A percentile compares a stretch with the other conserved stretches of the same genome.
These are phyloP conservation scores for Ananas comosus DNA, from an alignment of 176 grass and related monocot species.

Conservation along the genomic window DNA sequence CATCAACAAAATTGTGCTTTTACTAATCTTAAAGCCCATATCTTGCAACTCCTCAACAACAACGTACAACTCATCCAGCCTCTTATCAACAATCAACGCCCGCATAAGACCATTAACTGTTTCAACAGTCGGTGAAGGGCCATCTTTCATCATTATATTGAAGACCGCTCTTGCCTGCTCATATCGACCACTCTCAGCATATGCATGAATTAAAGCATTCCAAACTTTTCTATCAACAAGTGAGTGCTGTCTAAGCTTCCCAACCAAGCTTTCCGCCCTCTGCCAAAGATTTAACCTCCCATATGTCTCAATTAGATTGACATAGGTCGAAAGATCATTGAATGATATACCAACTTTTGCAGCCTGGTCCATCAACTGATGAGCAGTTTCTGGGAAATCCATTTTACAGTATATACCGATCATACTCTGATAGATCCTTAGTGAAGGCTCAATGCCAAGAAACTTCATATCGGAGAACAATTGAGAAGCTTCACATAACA, in stretches of 20 bases:
- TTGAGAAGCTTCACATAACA: slow-evolving; percentile 63
- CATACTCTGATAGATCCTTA: slow-evolving; percentile 50
- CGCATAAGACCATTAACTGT: slow-evolving; percentile 83
- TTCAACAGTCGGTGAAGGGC: slow-evolving; percentile 63
- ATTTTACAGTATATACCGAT: slow-evolving; percentile 67
- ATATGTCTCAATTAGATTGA: slow-evolving; percentile 68
- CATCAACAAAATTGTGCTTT: slow-evolving; percentile 80
- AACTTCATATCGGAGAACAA: slow-evolving; percentile 81
- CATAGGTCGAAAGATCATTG: slow-evolving; percentile 37
- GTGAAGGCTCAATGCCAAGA: slow-evolving; percentile 48
- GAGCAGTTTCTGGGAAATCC: slow-evolving; percentile 81
- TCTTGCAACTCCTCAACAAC: slow-evolving; percentile 84
- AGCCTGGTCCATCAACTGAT: slow-evolving; percentile 53
- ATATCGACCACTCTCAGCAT: slow-evolving; percentile 78
- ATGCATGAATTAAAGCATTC: slow-evolving; percentile 86
- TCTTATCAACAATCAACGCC: slow-evolving; percentile 75
- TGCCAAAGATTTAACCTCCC: slow-evolving; percentile 73
- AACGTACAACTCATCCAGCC: slow-evolving; percentile 79
- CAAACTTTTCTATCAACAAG: slow-evolving; percentile 64
- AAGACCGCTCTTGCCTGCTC: slow-evolving; percentile 77
- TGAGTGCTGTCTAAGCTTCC: slow-evolving; percentile 43
- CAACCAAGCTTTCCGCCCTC: slow-evolving; percentile 62
- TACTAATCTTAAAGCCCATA: slow-evolving; percentile 86
- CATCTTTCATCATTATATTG: slow-evolving; percentile 76
- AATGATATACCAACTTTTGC: slow-evolving; percentile 33